Conservation (phyloP, 257 asterid species). For the Solanum acaule region DNA sequence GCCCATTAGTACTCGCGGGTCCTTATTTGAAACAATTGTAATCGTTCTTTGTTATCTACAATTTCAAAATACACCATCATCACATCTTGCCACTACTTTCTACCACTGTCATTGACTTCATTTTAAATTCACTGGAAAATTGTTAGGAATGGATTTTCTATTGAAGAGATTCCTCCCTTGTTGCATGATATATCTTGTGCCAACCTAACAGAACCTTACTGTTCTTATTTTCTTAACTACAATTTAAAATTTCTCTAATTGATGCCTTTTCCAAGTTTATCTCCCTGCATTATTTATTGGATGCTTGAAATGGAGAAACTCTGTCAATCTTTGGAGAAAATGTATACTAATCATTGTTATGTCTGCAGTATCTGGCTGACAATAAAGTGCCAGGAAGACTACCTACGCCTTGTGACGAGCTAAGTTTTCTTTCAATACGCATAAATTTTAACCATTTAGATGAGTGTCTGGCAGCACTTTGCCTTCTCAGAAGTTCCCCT, state of each 20-base stretch:
- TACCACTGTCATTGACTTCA: neutral
- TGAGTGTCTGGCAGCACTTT: slow-evolving; percentile 73
- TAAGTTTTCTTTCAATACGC: slow-evolving; percentile 71
- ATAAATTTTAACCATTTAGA: slow-evolving; percentile 56
- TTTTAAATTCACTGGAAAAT: neutral
- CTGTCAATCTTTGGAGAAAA: neutral
- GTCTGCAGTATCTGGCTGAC: slow-evolving; percentile 68
- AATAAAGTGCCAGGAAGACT: slow-evolving; percentile 72
- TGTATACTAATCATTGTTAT: neutral
- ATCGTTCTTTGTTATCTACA: neutral
- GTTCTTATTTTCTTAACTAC: neutral
- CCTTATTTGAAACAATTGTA: neutral
- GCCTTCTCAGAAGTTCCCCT: slow-evolving; percentile 85
- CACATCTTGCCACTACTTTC: neutral
- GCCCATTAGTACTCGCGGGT: neutral
- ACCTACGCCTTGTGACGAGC: slow-evolving; percentile 57
- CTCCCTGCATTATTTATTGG: neutral
- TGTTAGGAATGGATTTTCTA: neutral
- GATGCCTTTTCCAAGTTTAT: neutral
- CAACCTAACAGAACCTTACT: neutral
- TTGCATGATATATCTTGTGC: neutral
- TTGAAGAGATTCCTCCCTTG: neutral
- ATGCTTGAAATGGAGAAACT: neutral
- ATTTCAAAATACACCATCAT: neutral
- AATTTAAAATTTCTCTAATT: neutral